A percentile compares a stretch with the other conserved stretches of the same genome.
Conservation (phyloP, 129 eudicot genomes). For the Ambrosia artemisiifolia region DNA sequence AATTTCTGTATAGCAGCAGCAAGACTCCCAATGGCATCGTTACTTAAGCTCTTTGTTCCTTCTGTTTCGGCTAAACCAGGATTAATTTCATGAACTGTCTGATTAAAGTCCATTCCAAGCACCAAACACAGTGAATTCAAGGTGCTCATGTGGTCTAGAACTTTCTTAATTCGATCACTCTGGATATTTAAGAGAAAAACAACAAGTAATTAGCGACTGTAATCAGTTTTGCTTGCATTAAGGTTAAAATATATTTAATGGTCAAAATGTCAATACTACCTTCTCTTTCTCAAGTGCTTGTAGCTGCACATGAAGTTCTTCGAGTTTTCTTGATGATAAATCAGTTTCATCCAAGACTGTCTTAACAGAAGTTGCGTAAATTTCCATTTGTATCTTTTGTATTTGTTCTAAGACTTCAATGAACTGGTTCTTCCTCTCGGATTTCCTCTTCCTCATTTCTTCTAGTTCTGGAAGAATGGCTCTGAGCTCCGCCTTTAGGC, state of each 20-base stretch:
- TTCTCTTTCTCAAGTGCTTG: slow-evolving; percentile 79
- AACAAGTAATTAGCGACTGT: not conserved
- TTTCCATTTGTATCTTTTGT: slow-evolving; percentile 60
- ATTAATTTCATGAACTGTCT: slow-evolving; percentile 59
- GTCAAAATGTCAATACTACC: slow-evolving; percentile 34
- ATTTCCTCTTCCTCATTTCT: slow-evolving; percentile 79
- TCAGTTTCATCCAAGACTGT: slow-evolving; percentile 63
- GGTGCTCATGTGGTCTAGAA: slow-evolving; percentile 45
- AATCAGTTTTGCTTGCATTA: not conserved
- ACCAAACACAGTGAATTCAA: slow-evolving; percentile 71
- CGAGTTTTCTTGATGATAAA: slow-evolving; percentile 67
- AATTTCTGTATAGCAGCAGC: slow-evolving; percentile 55
- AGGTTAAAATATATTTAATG: not conserved
- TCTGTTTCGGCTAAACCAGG: slow-evolving; percentile 61
- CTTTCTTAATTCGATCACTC: slow-evolving; percentile 78
- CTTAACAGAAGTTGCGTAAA: slow-evolving; percentile 34
- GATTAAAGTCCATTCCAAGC: slow-evolving; percentile 75
- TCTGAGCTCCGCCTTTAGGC: slow-evolving; percentile 77
- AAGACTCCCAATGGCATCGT: slow-evolving; percentile 52
- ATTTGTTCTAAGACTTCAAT: slow-evolving; percentile 62
- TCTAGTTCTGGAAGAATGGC: slow-evolving; percentile 72
- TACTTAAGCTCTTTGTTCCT: slow-evolving; percentile 50
- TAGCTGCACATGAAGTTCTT: slow-evolving; percentile 65
- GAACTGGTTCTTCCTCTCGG: slow-evolving; percentile 65
- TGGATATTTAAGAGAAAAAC: slow-evolving; percentile 33